Conservation (phyloP, 345 rosid genomes). For the Camelina laxa region DNA sequence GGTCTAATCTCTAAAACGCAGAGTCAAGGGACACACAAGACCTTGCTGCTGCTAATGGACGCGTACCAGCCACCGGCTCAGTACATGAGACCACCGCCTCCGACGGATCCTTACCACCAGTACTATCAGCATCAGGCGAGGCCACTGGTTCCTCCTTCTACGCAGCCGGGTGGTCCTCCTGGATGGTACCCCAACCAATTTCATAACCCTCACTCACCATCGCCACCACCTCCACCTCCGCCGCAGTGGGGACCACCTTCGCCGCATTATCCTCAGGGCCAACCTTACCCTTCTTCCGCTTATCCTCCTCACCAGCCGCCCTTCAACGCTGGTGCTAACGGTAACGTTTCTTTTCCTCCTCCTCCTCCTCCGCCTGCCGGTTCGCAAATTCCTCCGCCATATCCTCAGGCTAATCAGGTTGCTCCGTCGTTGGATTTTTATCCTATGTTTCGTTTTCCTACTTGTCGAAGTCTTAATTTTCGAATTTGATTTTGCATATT, state of each 20-base stretch:
- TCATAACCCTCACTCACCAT: constrained; percentile 56
- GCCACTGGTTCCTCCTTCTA: constrained; percentile 49
- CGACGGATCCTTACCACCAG: constrained; percentile 54
- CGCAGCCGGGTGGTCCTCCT: constrained; percentile 35
- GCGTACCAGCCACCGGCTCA: constrained; percentile 56
- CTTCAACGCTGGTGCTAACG: constrained; percentile 45
- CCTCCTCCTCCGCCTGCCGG: constrained; percentile 49
- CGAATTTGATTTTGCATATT: constrained; percentile 23
- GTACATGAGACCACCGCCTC: constrained; percentile 59
- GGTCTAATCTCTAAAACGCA: constrained; percentile 17
- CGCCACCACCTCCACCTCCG: constrained; percentile 58
- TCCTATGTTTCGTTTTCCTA: background rate
- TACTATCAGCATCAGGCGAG: constrained; percentile 42
- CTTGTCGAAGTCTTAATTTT: background rate
- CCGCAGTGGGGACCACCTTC: constrained; percentile 56
- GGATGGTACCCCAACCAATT: constrained; percentile 65
- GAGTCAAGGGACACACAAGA: constrained; percentile 15
- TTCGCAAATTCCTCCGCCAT: constrained; percentile 46
- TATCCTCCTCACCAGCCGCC: constrained; percentile 55
- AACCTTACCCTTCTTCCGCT: constrained; percentile 30
- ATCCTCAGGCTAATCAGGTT: constrained; percentile 53
- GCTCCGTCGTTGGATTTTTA: constrained; percentile 5
- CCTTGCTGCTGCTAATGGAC: constrained; percentile 50
- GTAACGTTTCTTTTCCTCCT: constrained; percentile 47
- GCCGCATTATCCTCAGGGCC: constrained; percentile 12